phyloP scores from a whole-genome alignment of 495 filamentous ascomycete genomes.

The Penicillium diatomitis region DNA sequence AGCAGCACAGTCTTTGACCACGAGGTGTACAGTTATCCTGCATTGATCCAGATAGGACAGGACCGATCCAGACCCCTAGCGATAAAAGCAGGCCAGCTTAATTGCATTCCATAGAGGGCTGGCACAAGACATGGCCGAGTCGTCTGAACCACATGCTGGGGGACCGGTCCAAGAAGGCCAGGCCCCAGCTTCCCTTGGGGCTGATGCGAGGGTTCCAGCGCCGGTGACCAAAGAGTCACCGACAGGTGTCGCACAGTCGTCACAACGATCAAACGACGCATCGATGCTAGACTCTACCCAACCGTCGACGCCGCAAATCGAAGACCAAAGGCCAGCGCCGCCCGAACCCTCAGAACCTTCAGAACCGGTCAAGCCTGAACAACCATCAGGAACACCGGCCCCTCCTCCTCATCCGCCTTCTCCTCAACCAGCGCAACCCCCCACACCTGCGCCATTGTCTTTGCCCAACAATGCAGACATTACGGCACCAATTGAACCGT shows the following conservation, averaged over 20 bases:
- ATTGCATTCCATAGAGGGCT: neutral
- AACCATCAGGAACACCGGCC: neutral
- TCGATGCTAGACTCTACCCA: neutral
- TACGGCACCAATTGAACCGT: too few species aligned
- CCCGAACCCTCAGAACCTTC: neutral
- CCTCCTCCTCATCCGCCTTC: neutral
- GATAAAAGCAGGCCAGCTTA: neutral
- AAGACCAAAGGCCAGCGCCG: slow-evolving; percentile 1
- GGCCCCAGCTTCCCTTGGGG: neutral
- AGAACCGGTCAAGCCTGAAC: neutral
- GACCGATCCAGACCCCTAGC: neutral
- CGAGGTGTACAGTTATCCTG: neutral
- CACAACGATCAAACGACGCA: slow-evolving; percentile 3
- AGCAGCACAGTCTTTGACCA: slow-evolving; percentile 19
- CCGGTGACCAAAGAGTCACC: slow-evolving; percentile 8
- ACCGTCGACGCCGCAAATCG: neutral
- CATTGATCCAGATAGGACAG: too few species aligned
- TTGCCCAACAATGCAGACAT: too few species aligned
- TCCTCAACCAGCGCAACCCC: too few species aligned
- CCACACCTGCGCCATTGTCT: too few species aligned
- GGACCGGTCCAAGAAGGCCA: slow-evolving; percentile 14
- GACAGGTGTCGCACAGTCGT: neutral
- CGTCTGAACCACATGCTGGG: slow-evolving; percentile 22
- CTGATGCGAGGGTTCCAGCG: slow-evolving; percentile 15
- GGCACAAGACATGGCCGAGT: slow-evolving; percentile 26